Base-by-base conservation (phyloP, 176 grass and related monocot species). In the Metroxylon sagu region DNA sequence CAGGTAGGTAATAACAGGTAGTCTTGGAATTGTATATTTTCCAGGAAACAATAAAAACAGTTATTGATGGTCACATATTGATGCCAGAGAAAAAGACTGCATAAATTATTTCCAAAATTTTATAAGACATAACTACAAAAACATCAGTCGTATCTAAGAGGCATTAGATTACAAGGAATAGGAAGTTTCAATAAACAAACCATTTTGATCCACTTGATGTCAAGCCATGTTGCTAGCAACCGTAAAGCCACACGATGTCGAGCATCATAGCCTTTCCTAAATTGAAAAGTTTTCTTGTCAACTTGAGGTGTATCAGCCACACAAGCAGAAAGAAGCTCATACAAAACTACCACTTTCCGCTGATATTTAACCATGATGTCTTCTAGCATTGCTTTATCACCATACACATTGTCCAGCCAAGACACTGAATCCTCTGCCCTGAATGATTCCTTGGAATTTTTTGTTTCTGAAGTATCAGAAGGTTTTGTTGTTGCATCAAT, bases 261-360 rank as follows among this genome's bases (percentile, higher is more conserved):
- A 15, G 93, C 87, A 83, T 97, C 93, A 83, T 97, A 97, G 16
- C 93, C 87, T 69, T 88, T 97, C 62, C 84, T 82, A 59, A 88
- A 7, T 56, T 70, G 71, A n/a, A 75, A 83, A 5, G 68, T 73
- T 0, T 75, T 83, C 56, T 71, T 67, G 52, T 73, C 73, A 0
- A 85, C 78, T 66, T 85, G 72, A 58, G 75, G 65, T 65, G 81
- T 80, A 62, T 97, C 93, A 10, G 93, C 87, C 29, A 97, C 93
- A 68, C 93, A 97, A 26, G 93, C 84, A 49, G 93, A 97, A 31
- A 97, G 87, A 57, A 97, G 83, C 66, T 88, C 85, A 76, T 91
- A 91, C 63, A 97, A 68, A 54, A 97, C 67, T 61, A 78, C 79
- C 63, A 97, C 54, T 66, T 90, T 85, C 66, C 84, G 69, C 71